phyloP scores from a whole-genome alignment of 768 basidiomycete species.

The Tulasnella sp. region DNA sequence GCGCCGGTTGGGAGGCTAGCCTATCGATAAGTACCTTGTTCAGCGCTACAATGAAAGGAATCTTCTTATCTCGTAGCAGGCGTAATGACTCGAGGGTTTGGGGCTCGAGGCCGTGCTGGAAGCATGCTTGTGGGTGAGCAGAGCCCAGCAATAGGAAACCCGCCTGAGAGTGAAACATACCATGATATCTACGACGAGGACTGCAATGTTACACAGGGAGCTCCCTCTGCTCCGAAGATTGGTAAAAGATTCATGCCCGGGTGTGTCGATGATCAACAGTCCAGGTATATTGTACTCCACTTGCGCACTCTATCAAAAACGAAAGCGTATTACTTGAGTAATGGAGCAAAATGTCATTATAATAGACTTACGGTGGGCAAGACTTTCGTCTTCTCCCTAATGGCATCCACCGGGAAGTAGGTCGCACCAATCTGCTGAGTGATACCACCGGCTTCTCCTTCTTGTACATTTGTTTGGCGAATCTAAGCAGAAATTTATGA shows the following conservation, averaged over 20 bases:
- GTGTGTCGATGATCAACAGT: conserved; percentile 92
- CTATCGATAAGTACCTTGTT: conserved; percentile 59
- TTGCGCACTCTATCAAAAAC: conserved; percentile 14
- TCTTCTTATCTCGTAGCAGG: conserved; percentile 82
- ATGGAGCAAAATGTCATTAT: too few relatives aligned
- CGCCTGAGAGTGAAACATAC: conserved; percentile 32
- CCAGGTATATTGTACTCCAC: conserved; percentile 93
- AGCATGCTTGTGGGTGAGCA: not conserved
- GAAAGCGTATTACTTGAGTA: too few relatives aligned
- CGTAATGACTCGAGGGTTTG: conserved; percentile 95
- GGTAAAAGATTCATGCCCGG: conserved; percentile 98
- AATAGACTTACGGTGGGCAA: conserved; percentile 58
- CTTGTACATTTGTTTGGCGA: conserved; percentile 98
- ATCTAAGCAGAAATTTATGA: conserved; percentile 50
- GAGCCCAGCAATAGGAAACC: not conserved
- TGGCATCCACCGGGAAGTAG: conserved; percentile 94
- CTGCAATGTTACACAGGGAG: conserved; percentile 96
- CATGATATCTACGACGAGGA: conserved; percentile 98
- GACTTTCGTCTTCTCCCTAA: conserved; percentile 86
- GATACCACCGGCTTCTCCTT: conserved; percentile 98
- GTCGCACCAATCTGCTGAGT: conserved; percentile 99
- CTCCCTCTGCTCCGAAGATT: conserved; percentile 92
- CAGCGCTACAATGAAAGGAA: conserved; percentile 95
- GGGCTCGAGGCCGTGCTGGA: conserved; percentile 90
- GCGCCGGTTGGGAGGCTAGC: not conserved